Percentiles rank a stretch among this genome's conserved stretches.
These are phyloP conservation scores for Tolypocladium tropicale DNA, from an alignment of 2,329 filamentous ascomycete genomes.

Conservation along the genomic window DNA sequence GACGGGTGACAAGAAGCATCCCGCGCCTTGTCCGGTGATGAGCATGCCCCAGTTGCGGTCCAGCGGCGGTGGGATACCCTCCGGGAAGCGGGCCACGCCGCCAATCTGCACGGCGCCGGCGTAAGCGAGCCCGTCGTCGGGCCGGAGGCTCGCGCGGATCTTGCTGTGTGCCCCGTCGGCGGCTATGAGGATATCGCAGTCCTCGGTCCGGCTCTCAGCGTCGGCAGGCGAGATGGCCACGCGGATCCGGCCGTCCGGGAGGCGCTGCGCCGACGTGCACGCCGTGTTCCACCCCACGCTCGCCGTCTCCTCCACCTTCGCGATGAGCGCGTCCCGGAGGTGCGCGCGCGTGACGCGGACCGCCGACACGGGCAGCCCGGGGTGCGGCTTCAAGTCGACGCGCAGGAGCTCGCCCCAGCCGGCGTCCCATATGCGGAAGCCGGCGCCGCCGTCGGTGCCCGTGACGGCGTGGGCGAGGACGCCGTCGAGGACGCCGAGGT, in stretches of 20 bases:
- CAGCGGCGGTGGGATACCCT: slow-evolving; percentile 18
- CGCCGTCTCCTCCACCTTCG: neutral
- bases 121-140: slow-evolving; percentile 22
- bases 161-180: slow-evolving; percentile 29
- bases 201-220: neutral
- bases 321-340: neutral
- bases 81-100: slow-evolving; percentile 21
- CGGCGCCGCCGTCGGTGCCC: neutral
- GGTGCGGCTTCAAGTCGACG: neutral
- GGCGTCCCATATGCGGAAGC: neutral
- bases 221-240: neutral
- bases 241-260: neutral
- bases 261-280: neutral
- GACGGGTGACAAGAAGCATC: slow-evolving; percentile 28
- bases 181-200: slow-evolving; percentile 28
- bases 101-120: slow-evolving; percentile 22
- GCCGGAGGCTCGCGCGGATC: slow-evolving; percentile 22
- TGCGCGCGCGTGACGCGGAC: neutral
- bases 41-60: slow-evolving; percentile 22
- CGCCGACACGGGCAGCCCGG: neutral
- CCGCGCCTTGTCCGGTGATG: slow-evolving; percentile 21
- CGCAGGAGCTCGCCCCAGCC: neutral
- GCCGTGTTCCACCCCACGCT: neutral
- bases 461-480: slow-evolving; percentile 13
- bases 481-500: slow-evolving; percentile 22